Conservation (phyloP, 2,329 filamentous ascomycete genomes). For the Myotisia sp. region DNA sequence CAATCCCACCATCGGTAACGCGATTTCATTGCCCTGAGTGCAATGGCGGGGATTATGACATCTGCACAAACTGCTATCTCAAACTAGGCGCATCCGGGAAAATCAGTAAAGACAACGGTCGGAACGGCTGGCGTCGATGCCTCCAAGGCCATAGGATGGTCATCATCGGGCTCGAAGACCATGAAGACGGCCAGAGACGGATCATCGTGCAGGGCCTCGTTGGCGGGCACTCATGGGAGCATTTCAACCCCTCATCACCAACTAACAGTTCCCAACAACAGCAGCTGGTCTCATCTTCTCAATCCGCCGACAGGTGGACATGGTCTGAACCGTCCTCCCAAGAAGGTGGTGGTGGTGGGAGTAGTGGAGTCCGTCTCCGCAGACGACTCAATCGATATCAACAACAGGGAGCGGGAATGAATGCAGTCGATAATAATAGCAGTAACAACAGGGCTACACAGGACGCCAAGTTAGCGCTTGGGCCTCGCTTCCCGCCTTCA, state of each 20-base stretch:
- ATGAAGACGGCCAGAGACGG: conserved; percentile 51
- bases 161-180: conserved; percentile 59
- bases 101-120: conserved; percentile 61
- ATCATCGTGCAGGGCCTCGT: conserved; percentile 59
- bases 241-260: conserved; percentile 34
- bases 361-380: conserved; percentile 6
- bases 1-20: conserved; percentile 54
- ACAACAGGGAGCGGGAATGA: no score
- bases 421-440: no score
- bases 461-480: conserved; percentile 4
- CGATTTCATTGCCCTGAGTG: conserved; percentile 73
- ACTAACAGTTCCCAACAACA: conserved; percentile 8
- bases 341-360: no score
- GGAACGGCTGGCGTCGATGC: conserved; percentile 71
- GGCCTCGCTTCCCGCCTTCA: conserved; percentile 50
- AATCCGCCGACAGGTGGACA: conserved; percentile 26
- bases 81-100: conserved; percentile 48
- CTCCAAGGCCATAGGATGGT: conserved; percentile 71
- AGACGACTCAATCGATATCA: conserved; percentile 11
- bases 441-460: not conserved
- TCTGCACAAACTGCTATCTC: conserved; percentile 66
- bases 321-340: conserved; percentile 24
- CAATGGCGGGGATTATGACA: conserved; percentile 69
- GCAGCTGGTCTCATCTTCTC: conserved; percentile 15
- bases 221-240: conserved; percentile 56